These are phyloP conservation scores for Teunomyces lycoperdinae DNA, from an alignment of 805 yeast genomes.

Conservation along the genomic window DNA sequence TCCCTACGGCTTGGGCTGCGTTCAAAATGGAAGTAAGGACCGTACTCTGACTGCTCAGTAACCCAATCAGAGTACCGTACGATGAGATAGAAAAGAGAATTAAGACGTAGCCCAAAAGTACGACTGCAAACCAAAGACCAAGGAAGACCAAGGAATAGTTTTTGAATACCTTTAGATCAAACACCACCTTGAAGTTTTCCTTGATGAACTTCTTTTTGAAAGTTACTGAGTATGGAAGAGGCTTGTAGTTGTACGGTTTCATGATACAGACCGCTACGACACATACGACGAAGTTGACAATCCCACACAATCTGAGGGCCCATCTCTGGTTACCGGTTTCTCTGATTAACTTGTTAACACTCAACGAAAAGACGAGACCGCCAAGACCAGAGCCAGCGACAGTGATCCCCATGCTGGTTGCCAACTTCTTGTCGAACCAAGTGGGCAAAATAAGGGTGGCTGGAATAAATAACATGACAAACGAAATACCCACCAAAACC, in stretches of 20 bases:
- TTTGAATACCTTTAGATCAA: conserved; percentile 29
- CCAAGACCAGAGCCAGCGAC: conserved; percentile 52
- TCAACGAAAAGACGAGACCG: conserved; percentile 48
- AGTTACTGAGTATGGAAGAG: conserved; percentile 21
- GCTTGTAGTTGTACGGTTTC: conserved; percentile 41
- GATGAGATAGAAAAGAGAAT: conserved; percentile 37
- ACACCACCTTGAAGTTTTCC: conserved; percentile 30
- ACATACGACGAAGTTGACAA: conserved; percentile 29
- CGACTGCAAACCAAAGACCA: conserved; percentile 35
- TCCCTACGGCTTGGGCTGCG: conserved; percentile 47
- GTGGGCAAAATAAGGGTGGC: conserved; percentile 44
- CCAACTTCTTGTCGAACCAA: conserved; percentile 46
- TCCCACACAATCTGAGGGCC: conserved; percentile 42
- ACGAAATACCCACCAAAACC: conserved; percentile 46
- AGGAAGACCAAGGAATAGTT: conserved; percentile 20
- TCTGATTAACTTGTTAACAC: conserved; percentile 37
- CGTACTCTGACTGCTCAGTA: conserved; percentile 30
- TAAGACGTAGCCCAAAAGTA: conserved; percentile 36
- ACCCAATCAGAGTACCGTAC: conserved; percentile 45
- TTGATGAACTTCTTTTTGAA: conserved; percentile 16
- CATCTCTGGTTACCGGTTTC: conserved; percentile 42
- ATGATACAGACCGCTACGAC: conserved; percentile 41
- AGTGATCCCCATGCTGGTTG: conserved; percentile 48
- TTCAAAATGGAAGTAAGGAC: conserved; percentile 35
- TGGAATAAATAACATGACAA: conserved; percentile 42